phyloP scores from a whole-genome alignment of 306 rosid species.

The Macrotyloma uniflorum region DNA sequence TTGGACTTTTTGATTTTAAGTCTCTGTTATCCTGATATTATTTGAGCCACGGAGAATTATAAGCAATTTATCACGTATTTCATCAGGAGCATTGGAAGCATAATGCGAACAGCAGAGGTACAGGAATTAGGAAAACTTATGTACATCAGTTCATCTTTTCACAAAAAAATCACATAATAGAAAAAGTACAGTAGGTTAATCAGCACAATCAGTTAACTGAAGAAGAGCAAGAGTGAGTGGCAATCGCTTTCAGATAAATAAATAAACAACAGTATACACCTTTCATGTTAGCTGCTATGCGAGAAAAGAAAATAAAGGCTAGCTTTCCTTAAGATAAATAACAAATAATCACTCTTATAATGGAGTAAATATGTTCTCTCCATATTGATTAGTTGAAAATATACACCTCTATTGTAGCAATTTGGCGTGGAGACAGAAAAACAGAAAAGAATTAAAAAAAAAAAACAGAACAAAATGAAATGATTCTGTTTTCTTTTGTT shows the following conservation, averaged over 20 bases:
- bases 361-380: slow-evolving; percentile 15
- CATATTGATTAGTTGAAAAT: background rate
- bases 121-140: slow-evolving; percentile 1
- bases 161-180: background rate
- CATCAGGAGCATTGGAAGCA: slow-evolving; percentile 16
- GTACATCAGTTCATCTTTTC: background rate
- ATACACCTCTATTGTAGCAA: background rate
- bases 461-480: background rate
- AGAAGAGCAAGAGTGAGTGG: background rate
- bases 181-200: background rate
- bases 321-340: background rate
- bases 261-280: background rate
- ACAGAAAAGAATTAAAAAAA: background rate
- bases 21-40: slow-evolving; percentile 84
- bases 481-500: background rate
- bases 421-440: background rate
- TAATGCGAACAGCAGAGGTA: background rate
- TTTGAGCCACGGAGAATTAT: slow-evolving; percentile 44
- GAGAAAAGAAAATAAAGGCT: background rate
- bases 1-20: slow-evolving; percentile 78
- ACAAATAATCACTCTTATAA: slow-evolving; percentile 19
- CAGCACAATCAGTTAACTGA: background rate
- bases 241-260: background rate
- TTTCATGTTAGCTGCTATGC: background rate
- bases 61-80: slow-evolving; percentile 36